A percentile compares a stretch with the other conserved stretches of the same genome.
Conservation (phyloP, 1,284 basidiomycete genomes). For the Peniophora sp. region DNA sequence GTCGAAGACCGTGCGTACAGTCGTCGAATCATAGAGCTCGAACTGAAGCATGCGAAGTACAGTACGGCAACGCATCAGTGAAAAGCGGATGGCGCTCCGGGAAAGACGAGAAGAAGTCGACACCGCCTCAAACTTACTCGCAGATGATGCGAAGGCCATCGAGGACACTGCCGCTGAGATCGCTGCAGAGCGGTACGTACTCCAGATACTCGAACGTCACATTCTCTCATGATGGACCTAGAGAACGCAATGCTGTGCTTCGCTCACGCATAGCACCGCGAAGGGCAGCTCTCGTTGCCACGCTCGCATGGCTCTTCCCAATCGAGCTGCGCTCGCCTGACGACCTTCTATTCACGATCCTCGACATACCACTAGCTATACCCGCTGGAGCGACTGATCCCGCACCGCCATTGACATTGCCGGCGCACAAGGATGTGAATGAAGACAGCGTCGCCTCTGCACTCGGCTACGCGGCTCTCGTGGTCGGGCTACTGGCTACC, state of each 20-base stretch:
- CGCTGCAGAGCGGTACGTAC: constrained; percentile 33
- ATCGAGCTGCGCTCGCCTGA: constrained; percentile 78
- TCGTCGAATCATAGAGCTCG: constrained; percentile 12
- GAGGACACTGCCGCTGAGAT: constrained; percentile 30
- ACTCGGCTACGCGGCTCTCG: constrained; percentile 81
- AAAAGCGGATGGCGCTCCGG: constrained; percentile 33
- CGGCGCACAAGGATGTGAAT: constrained; percentile 62
- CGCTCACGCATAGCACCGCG: constrained; percentile 44
- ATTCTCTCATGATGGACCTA: constrained; percentile 16
- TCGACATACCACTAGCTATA: constrained; percentile 80
- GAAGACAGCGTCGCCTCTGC: constrained; percentile 83
- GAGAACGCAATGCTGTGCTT: constrained; percentile 37
- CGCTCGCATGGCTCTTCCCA: constrained; percentile 77
- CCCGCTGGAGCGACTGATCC: constrained; percentile 70
- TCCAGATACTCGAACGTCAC: neutral
- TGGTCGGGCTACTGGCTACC: constrained; percentile 73
- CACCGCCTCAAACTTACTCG: constrained; percentile 34
- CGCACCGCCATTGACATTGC: constrained; percentile 72
- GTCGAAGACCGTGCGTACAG: constrained; percentile 38
- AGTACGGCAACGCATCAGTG: constrained; percentile 23
- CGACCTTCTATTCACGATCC: constrained; percentile 79
- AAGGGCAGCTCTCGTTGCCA: constrained; percentile 66
- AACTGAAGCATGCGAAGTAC: constrained; percentile 6
- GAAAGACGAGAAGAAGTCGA: constrained; percentile 41
- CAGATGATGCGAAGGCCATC: constrained; percentile 27